Evolutionary conservation across 164 flowering plant species (phyloP).

Genomic region (Kingdonia uniflora): DNA sequence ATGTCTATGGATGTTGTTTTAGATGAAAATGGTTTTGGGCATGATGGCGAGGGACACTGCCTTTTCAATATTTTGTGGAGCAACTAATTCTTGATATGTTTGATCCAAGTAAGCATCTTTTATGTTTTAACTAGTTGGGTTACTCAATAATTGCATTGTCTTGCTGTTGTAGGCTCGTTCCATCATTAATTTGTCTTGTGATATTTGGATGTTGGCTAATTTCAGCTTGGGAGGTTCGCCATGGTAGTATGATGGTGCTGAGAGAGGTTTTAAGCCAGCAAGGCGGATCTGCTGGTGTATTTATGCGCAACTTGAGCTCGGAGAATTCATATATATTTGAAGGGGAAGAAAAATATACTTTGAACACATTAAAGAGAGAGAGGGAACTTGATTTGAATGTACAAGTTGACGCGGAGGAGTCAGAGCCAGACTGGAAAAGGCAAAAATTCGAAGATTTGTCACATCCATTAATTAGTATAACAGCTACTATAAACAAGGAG

Average conservation of each 20-base stretch:
- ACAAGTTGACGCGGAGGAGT: constrained; percentile 39
- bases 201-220: constrained; percentile 2
- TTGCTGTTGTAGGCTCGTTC: constrained; percentile 1
- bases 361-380: constrained; percentile 35
- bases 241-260: constrained; percentile 93
- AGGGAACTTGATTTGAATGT: constrained; percentile 70
- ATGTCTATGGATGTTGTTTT: constrained; percentile 26
- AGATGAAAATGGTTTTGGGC: constrained; percentile 52
- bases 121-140: constrained; percentile 3
- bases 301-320: constrained; percentile 37
- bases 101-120: constrained; percentile 61
- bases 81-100: constrained; percentile 88
- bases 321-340: constrained; percentile 20
- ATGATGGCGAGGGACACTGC: constrained; percentile 73
- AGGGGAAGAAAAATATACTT: constrained; percentile 16
- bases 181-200: not conserved
- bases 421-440: constrained; percentile 47
- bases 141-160: not conserved
- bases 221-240: constrained; percentile 97
- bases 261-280: constrained; percentile 90
- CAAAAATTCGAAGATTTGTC: constrained; percentile 42
- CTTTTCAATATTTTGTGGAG: constrained; percentile 75
- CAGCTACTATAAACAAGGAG: constrained; percentile 12
- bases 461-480: constrained; percentile 9
- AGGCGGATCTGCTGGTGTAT: constrained; percentile 79